Conservation (phyloP, 345 rosid species). For the Hirschfeldia incana region DNA sequence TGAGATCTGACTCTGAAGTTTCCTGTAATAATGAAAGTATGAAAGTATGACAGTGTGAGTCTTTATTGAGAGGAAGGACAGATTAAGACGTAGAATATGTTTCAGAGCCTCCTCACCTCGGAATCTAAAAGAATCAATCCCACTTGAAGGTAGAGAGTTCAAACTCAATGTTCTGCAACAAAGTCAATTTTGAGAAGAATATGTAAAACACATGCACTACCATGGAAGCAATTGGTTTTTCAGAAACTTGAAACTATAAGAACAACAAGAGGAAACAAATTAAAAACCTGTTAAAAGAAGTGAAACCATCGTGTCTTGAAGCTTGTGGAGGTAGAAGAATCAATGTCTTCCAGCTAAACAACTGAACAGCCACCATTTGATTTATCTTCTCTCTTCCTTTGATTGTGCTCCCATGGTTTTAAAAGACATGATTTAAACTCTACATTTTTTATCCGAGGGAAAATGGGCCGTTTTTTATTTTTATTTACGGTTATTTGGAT, state of each 20-base stretch:
- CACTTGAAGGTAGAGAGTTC: slow-evolving; percentile 21
- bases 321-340: slow-evolving; percentile 34
- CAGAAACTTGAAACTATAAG: slow-evolving; percentile 14
- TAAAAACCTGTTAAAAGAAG: slow-evolving; percentile 42
- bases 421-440: neutral
- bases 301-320: slow-evolving; percentile 4
- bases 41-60: neutral
- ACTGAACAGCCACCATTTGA: slow-evolving; percentile 45
- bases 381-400: neutral
- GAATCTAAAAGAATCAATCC: slow-evolving; percentile 28
- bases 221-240: slow-evolving; percentile 4
- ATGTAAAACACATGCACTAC: neutral
- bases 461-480: neutral
- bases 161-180: slow-evolving; percentile 29
- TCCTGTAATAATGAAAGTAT: neutral
- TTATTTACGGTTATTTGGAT: neutral
- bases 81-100: neutral
- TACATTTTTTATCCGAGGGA: neutral
- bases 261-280: neutral
- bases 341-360: slow-evolving; percentile 48
- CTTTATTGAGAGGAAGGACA: neutral
- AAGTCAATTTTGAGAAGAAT: neutral
- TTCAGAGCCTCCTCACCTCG: slow-evolving; percentile 14
- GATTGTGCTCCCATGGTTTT: neutral
- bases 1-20: neutral